Conservation (phyloP, 257 asterid species). For the Plantago elongata region DNA sequence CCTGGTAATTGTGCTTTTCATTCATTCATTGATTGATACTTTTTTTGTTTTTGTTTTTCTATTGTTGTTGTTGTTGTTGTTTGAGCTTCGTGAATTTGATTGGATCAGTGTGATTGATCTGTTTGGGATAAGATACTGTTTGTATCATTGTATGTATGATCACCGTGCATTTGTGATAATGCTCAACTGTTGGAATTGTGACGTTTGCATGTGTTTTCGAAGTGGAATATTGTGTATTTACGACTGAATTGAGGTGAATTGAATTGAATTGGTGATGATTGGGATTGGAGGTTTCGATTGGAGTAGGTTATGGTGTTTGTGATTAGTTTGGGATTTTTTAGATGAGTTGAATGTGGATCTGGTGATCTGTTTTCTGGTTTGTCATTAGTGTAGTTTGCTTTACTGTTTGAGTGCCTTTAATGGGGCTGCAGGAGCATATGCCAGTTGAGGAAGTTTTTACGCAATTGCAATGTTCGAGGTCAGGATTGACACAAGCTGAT, state of each 20-base stretch:
- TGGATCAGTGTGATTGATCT: too few species aligned
- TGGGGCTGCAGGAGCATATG: conserved; percentile 47
- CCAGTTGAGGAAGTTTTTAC: conserved; percentile 75
- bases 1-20: conserved; percentile 54
- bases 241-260: not conserved
- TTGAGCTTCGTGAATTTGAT: too few species aligned
- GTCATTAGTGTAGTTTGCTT: not conserved
- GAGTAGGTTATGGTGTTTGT: not conserved
- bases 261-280: not conserved
- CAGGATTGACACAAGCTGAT: conserved; percentile 55
- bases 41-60: too few species aligned
- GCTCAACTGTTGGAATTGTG: not conserved
- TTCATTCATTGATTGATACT: not conserved
- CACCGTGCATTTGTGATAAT: too few species aligned
- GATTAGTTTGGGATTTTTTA: not conserved
- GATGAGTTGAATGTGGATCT: not conserved
- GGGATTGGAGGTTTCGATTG: not conserved
- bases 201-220: not conserved
- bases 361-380: not conserved
- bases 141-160: too few species aligned
- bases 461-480: conserved; percentile 58
- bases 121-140: too few species aligned
- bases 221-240: not conserved
- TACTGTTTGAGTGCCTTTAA: not conserved
- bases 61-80: too few species aligned